Base-by-base conservation (phyloP, 352 stramenopile species). In the Pythium scleroteichum region DNA sequence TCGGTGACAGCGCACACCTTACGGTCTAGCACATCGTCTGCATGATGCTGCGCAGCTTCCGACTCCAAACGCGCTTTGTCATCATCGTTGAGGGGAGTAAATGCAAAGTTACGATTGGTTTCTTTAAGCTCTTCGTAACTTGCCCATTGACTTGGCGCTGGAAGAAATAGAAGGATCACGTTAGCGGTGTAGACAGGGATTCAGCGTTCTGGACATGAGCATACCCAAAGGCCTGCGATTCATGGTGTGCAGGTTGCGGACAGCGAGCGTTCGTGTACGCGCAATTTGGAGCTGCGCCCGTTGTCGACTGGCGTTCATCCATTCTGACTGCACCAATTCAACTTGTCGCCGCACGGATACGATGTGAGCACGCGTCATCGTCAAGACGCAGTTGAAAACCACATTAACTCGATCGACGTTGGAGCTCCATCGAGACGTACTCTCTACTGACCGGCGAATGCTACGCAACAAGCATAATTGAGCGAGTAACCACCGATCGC, bases 1-100 rank as follows among this genome's bases (percentile, higher is more conserved):
- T 59, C 49, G 13, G 41, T 59, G 0, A 66, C 42, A 4, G 39
- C 23, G n/a, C 58, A 65, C 0, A 65, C 49, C 27, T 65, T 51
- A 13, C 49, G 41, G 17, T 65, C 49, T 3, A 59, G 39, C 10
- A 24, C 22, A 0, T 44, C 32, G 17, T 59, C 58, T 1, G 4
- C 7, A 17, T 22, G 39, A 10, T 48, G 1, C 14, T 19, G 27
- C 8, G 7, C 12, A 8, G 58, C 49, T 10, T 53, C 49, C 2
- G 6, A 1, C 9, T 59, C 58, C 7, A 65, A 16, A 3, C 58
- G 39, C 2, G 1, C 2, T 4, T 40, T 26, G 4, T 53, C 58
- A 1, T 20, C 13, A 4, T 48, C 41, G 14, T 17, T 42, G 0
- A 65, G 23, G n/a, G 58, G 49, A 5, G 20, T 32, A 12, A 65